These are phyloP conservation scores for Imleria badia DNA, from an alignment of 768 basidiomycete species.

Conservation along the genomic window DNA sequence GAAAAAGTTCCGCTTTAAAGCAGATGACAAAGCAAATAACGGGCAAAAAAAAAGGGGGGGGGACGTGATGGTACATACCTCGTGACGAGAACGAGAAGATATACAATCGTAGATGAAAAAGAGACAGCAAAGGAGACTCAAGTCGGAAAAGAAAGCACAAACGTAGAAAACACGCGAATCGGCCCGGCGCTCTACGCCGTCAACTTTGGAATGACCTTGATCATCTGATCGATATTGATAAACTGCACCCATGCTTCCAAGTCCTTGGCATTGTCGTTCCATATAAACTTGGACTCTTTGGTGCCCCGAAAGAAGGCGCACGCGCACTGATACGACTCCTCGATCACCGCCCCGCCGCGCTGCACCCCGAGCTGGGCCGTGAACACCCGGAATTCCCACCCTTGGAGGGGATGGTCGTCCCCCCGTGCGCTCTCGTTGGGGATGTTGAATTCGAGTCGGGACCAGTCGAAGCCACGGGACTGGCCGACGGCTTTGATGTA, in stretches of 20 bases:
- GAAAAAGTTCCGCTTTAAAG: neutral
- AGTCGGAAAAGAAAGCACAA: too few species aligned
- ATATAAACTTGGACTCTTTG: conserved; percentile 65
- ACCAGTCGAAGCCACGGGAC: conserved; percentile 76
- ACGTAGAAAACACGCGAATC: too few species aligned
- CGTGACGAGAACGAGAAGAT: neutral
- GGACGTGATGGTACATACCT: neutral
- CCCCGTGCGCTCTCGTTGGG: conserved; percentile 59
- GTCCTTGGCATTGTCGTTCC: conserved; percentile 64
- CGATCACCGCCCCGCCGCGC: conserved; percentile 48
- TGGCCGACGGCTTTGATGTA: conserved; percentile 86
- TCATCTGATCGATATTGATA: conserved; percentile 77
- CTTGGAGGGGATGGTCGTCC: conserved; percentile 66
- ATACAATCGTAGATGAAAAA: too few species aligned
- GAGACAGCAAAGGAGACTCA: too few species aligned
- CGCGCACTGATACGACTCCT: conserved; percentile 75
- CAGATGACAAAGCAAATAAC: neutral
- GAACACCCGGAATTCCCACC: conserved; percentile 89
- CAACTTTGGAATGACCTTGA: conserved; percentile 75
- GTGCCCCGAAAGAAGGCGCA: conserved; percentile 75
- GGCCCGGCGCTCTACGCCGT: conserved; percentile 42
- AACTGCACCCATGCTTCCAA: conserved; percentile 83
- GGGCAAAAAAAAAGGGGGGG: neutral
- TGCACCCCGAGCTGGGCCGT: conserved; percentile 69
- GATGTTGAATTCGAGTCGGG: conserved; percentile 80